A percentile compares a stretch with the other conserved stretches of the same genome.
Conservation (phyloP, 495 filamentous ascomycete species). For the Corynascus novoguineensis region DNA sequence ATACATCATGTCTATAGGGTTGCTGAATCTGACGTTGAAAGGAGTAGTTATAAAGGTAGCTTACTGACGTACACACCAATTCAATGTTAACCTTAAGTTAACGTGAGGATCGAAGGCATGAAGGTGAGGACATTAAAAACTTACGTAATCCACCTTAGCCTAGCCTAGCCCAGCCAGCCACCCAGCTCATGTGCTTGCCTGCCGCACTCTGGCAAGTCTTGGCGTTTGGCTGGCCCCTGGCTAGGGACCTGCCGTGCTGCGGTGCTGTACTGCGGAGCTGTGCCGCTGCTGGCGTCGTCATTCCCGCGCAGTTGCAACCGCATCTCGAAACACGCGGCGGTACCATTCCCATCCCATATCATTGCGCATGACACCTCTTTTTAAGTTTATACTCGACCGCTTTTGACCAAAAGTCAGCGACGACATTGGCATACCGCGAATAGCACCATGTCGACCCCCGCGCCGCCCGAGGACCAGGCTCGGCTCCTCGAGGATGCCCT, state of each 20-base stretch:
- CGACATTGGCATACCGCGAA: neutral
- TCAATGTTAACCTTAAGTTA: too few species aligned
- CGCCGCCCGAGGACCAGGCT: slow-evolving; percentile 80
- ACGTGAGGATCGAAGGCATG: too few species aligned
- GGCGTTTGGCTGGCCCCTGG: neutral
- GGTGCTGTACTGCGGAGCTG: slow-evolving; percentile 5
- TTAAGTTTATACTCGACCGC: neutral
- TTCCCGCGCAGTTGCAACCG: slow-evolving; percentile 1
- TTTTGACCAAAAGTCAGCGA: neutral
- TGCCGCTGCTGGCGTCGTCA: slow-evolving; percentile 6
- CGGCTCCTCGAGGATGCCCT: slow-evolving; percentile 95
- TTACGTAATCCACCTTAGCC: too few species aligned
- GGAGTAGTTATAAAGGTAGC: too few species aligned
- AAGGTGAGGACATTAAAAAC: too few species aligned
- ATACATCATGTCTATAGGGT: too few species aligned
- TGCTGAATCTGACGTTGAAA: too few species aligned
- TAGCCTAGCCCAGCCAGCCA: too few species aligned
- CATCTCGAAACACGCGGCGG: too few species aligned
- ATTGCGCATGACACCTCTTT: neutral
- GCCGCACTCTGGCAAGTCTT: neutral
- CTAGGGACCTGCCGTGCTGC: too few species aligned
- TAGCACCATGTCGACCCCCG: slow-evolving; percentile 52
- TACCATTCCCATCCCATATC: neutral
- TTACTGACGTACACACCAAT: too few species aligned
- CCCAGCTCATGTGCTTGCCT: too few species aligned